These are phyloP conservation scores for Debaryomycetaceae sp. DNA, from an alignment of 1,139 yeast species.

Conservation along the genomic window DNA sequence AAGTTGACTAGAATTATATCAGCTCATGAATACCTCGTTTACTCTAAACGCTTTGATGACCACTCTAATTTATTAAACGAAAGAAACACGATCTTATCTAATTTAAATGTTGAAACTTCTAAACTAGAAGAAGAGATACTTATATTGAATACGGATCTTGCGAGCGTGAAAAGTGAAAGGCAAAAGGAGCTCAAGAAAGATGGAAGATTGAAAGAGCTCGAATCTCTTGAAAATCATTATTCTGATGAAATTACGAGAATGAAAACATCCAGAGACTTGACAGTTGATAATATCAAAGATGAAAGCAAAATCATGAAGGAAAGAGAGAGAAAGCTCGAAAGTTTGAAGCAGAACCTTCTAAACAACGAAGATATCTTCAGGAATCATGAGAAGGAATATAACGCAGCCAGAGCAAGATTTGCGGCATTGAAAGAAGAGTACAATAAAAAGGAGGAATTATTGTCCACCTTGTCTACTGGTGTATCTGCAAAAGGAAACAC, in stretches of 20 bases:
- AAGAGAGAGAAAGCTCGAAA: conserved; percentile 13
- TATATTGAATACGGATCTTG: conserved; percentile 60
- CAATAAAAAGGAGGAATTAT: conserved; percentile 68
- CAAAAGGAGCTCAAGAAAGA: conserved; percentile 63
- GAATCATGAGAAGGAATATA: conserved; percentile 35
- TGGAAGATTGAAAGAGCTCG: conserved; percentile 59
- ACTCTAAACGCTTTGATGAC: conserved; percentile 38
- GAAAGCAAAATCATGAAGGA: conserved; percentile 27
- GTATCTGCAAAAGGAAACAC: conserved; percentile 76
- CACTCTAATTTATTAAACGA: conserved; percentile 37
- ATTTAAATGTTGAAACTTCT: conserved; percentile 35
- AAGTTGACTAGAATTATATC: conserved; percentile 68
- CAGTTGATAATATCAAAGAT: conserved; percentile 50
- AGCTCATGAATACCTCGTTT: conserved; percentile 65
- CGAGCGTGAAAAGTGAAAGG: conserved; percentile 49
- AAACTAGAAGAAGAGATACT: conserved; percentile 53
- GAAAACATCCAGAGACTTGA: conserved; percentile 59
- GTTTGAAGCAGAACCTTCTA: conserved; percentile 23
- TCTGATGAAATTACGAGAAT: conserved; percentile 69
- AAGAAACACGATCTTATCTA: conserved; percentile 32
- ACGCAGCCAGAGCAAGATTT: conserved; percentile 40
- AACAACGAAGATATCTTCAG: conserved; percentile 24
- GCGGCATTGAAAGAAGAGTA: conserved; percentile 46
- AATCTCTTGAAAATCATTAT: conserved; percentile 52
- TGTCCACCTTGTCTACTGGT: conserved; percentile 86